Evolutionary conservation across 441 rosid species (phyloP).

Genomic region (Cnidoscolus chayamansa): DNA sequence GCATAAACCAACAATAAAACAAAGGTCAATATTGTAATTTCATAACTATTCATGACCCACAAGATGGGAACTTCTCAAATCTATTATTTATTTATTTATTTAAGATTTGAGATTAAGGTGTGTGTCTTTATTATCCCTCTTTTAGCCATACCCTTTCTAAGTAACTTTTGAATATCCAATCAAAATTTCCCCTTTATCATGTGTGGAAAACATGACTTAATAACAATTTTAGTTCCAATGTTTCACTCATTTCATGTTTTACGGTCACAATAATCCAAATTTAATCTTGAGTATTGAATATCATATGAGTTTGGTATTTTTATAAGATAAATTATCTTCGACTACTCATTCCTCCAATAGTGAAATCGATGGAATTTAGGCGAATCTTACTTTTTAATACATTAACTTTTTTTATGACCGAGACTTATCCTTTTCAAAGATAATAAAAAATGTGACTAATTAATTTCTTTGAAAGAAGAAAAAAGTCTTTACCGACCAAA

Average conservation of each 20-base stretch:
- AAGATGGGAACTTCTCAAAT: neutral
- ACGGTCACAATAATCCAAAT: too few relatives aligned
- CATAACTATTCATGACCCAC: neutral
- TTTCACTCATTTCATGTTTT: neutral
- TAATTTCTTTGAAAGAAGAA: too few relatives aligned
- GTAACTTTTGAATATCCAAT: constrained; percentile 33
- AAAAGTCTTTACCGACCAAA: too few relatives aligned
- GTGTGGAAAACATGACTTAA: neutral
- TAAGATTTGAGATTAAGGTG: constrained; percentile 14
- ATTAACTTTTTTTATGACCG: too few relatives aligned
- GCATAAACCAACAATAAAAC: neutral
- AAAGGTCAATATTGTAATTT: neutral
- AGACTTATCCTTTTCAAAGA: too few relatives aligned
- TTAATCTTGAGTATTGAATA: too few relatives aligned
- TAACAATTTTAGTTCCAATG: constrained; percentile 2
- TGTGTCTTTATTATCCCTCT: constrained; percentile 18
- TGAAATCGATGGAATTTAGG: too few relatives aligned
- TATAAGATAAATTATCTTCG: too few relatives aligned
- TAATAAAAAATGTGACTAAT: too few relatives aligned
- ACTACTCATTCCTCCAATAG: too few relatives aligned
- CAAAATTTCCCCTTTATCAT: constrained; percentile 13
- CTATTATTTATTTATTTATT: constrained; percentile 4
- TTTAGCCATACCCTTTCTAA: constrained; percentile 7
- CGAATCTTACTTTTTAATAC: too few relatives aligned
- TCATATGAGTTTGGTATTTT: too few relatives aligned